Percentiles rank a stretch among this genome's conserved stretches.
phyloP scores from a whole-genome alignment of 2,329 filamentous ascomycete species.

The Aspergillus sp. region DNA sequence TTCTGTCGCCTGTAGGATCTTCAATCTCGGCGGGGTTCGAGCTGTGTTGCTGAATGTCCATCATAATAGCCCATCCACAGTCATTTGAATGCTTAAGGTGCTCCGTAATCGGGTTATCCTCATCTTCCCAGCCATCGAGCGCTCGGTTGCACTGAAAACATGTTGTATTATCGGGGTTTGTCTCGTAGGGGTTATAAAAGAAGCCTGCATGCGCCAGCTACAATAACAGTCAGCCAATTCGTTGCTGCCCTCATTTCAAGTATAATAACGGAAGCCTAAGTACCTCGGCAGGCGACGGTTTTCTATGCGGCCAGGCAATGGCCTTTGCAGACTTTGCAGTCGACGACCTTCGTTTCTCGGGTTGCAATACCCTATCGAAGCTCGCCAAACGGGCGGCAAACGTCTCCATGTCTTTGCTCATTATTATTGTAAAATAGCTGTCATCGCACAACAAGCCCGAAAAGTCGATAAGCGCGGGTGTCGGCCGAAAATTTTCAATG shows the following conservation, averaged over 20 bases:
- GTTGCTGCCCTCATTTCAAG: background rate
- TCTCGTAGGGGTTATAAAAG: slow-evolving; percentile 72
- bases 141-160: slow-evolving; percentile 84
- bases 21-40: slow-evolving; percentile 51
- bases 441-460: background rate
- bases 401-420: slow-evolving; percentile 49
- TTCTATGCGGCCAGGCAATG: slow-evolving; percentile 72
- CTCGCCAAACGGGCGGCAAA: slow-evolving; percentile 74
- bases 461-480: background rate
- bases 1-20: slow-evolving; percentile 66
- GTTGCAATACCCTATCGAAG: slow-evolving; percentile 62
- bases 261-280: background rate
- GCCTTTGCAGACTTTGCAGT: slow-evolving; percentile 54
- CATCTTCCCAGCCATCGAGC: slow-evolving; percentile 86
- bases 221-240: slow-evolving; percentile 8
- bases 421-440: slow-evolving; percentile 6
- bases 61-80: slow-evolving; percentile 82
- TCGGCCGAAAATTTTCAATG: too few species aligned
- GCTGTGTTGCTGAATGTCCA: slow-evolving; percentile 49
- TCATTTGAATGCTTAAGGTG: slow-evolving; percentile 76
- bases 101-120: slow-evolving; percentile 77
- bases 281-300: slow-evolving; percentile 62
- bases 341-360: slow-evolving; percentile 66
- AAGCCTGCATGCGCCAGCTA: slow-evolving; percentile 90
- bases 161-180: slow-evolving; percentile 77